A percentile compares a stretch with the other conserved stretches of the same genome.
phyloP scores from a whole-genome alignment of 2,329 filamentous ascomycete genomes.

The Proliferodiscus dingleyae region DNA sequence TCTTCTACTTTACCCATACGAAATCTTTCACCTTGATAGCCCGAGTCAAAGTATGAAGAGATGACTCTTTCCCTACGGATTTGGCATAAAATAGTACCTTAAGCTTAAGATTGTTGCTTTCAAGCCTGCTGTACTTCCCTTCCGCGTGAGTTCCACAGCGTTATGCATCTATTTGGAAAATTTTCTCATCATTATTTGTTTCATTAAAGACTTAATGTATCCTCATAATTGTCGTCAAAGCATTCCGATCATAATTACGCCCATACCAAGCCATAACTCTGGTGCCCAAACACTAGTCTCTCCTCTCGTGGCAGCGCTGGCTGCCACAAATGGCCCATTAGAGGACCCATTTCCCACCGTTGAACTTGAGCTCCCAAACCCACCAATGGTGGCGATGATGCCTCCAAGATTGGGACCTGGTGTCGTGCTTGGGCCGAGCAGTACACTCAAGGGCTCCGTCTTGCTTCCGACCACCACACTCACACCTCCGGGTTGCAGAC shows the following conservation, averaged over 20 bases:
- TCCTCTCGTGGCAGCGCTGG: not conserved
- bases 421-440: not conserved
- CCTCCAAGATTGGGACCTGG: not conserved
- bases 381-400: not conserved
- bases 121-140: too few relatives aligned
- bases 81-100: too few relatives aligned
- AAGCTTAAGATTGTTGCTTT: too few relatives aligned
- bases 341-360: not conserved
- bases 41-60: too few relatives aligned
- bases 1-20: too few relatives aligned
- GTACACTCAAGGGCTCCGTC: not conserved
- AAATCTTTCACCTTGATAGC: too few relatives aligned
- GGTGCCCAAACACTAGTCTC: not conserved
- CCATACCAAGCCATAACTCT: not conserved
- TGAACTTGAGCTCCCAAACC: not conserved
- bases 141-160: too few relatives aligned
- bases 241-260: not conserved
- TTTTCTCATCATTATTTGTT: too few relatives aligned
- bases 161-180: too few relatives aligned
- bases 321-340: not conserved
- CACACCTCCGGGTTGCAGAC: not conserved
- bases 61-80: too few relatives aligned
- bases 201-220: too few relatives aligned
- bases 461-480: not conserved
- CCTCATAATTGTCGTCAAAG: not conserved